Evolutionary conservation across 176 grass and related monocot species (phyloP).

Genomic region (Avena insularis): DNA sequence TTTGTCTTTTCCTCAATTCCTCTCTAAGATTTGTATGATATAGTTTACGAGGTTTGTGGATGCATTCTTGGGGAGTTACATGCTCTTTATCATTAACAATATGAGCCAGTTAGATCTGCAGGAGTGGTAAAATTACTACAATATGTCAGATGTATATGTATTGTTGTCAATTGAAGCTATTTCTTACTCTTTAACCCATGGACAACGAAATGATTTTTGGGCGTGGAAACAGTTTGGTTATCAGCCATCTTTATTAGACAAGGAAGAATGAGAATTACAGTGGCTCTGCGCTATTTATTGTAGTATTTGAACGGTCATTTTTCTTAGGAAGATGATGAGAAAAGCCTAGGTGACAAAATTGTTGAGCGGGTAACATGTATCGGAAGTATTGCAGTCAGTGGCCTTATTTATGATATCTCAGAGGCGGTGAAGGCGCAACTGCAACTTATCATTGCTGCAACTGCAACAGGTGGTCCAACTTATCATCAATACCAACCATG

Average conservation of each 20-base stretch:
- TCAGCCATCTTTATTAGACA: neutral
- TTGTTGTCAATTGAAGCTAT: neutral
- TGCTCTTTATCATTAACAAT: neutral
- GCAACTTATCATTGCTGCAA: too few species aligned
- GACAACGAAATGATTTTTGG: neutral
- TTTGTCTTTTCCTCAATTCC: neutral
- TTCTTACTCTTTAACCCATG: neutral
- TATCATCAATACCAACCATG: neutral
- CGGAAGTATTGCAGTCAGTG: neutral
- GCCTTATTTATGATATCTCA: neutral
- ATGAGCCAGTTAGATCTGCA: neutral
- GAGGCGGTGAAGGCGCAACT: neutral
- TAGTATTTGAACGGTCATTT: neutral
- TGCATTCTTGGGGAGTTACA: neutral
- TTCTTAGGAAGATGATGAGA: neutral
- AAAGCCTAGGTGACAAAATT: neutral
- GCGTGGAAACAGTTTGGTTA: too few species aligned
- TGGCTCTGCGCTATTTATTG: neutral
- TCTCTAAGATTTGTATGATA: neutral
- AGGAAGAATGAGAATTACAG: neutral
- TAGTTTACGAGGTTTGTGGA: neutral
- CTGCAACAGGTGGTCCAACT: too few species aligned
- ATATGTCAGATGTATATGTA: too few species aligned
- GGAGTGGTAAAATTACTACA: too few species aligned
- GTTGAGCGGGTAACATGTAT: neutral